Percentiles rank a stretch among this genome's conserved stretches.
These are phyloP conservation scores for Huntiella bhutanensis DNA, from an alignment of 2,329 filamentous ascomycete species.

Conservation along the genomic window DNA sequence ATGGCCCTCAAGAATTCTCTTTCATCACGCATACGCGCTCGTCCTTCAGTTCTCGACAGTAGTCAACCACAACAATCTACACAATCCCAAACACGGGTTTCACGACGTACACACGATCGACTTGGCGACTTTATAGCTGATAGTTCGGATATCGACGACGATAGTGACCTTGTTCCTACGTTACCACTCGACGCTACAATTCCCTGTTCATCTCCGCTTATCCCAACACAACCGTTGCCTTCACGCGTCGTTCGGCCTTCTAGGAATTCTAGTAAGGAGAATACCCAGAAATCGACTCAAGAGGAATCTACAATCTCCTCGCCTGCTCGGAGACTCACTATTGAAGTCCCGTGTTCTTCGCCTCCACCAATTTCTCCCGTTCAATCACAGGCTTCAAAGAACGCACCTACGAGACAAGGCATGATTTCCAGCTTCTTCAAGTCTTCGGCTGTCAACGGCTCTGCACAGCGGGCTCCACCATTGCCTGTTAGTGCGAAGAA, in stretches of 20 bases:
- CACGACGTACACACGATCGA: no score
- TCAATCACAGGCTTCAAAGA: not conserved
- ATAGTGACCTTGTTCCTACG: constrained; percentile 18
- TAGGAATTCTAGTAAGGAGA: not conserved
- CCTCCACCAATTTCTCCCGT: constrained; percentile 26
- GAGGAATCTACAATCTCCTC: constrained; percentile 24
- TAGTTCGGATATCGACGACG: not conserved
- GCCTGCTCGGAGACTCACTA: constrained; percentile 17
- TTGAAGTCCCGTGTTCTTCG: constrained; percentile 84
- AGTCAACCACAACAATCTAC: no score
- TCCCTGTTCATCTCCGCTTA: constrained; percentile 24
- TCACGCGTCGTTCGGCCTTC: no score
- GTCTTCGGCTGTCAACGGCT: not conserved
- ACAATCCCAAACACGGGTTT: no score
- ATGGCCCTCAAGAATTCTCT: no score
- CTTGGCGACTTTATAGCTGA: no score
- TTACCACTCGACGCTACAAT: constrained; percentile 22
- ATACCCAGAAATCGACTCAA: constrained; percentile 12
- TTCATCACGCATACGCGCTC: no score
- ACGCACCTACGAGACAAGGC: constrained; percentile 17
- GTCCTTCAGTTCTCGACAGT: no score
- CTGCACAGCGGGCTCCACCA: constrained; percentile 14
- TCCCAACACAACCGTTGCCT: constrained; percentile 27
- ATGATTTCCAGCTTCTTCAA: constrained; percentile 18
- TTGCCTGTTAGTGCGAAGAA: constrained; percentile 8